Base-by-base conservation (phyloP, 495 filamentous ascomycete species). In the Daldinia caldariorum region DNA sequence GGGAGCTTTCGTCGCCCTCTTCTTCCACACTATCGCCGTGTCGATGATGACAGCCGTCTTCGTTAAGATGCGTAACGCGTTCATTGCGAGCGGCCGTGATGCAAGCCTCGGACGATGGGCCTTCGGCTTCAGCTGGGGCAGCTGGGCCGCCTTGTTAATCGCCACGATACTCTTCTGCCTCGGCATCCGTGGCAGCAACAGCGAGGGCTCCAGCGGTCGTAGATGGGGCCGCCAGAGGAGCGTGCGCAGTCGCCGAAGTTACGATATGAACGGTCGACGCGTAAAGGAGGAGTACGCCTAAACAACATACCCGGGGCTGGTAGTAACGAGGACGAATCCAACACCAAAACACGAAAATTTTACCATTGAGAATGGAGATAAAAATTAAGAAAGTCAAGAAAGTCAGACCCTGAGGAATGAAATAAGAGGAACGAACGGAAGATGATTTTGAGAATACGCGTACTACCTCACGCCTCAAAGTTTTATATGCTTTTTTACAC, bases 91-190 rank as follows among this genome's bases (percentile, higher is more conserved):
- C 62, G 85, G 85, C 71, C 85, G 89, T 49, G 57, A 65, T 38
- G 87, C 94, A 22, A 77, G 70, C 7, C 77, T 97, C 5, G 94
- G 94, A 29, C 70, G 78, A 14, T 92, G 93, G 67, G 89, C 91
- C 6, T 94, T 91, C 71, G 94, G 87, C 31, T 97, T 97, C 81
- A 92, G 90, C 80, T 97, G 94, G 94, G 89, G 89, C 2, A 85
- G 92, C 4, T 87, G 89, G 73, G 87, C 84, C 1, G 89, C 87
- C 51, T 84, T 92, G 53, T 80, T 94, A 65, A 79, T 97, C 57
- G 87, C 91, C 14, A 90, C 88, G 12, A 55, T 93, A 29, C 76
- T 93, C 16, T 91, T 94, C 82, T 94, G 89, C 79, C 53, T 87
- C 1, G 85, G 83, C 20, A 83, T 72, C 16, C 75, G 75, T 18